A percentile compares a stretch with the other conserved stretches of the same genome.
phyloP scores from a whole-genome alignment of 345 rosid species.

The Acer campestre region DNA sequence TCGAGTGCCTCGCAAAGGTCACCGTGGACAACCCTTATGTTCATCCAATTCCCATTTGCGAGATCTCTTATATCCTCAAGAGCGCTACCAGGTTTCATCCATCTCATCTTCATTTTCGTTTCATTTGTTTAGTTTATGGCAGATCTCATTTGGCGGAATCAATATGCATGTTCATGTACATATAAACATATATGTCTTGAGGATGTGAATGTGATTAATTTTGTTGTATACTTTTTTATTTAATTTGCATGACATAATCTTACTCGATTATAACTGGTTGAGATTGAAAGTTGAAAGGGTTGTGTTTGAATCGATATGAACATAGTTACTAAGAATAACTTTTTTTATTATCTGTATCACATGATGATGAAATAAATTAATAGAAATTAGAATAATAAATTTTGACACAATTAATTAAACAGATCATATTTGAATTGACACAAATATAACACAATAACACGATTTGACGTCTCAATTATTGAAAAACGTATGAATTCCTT shows the following conservation, averaged over 20 bases:
- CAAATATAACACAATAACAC: no score
- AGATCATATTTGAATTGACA: background rate
- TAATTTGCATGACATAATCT: background rate
- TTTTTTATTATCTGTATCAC: no score
- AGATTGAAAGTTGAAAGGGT: no score
- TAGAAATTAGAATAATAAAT: no score
- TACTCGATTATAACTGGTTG: no score
- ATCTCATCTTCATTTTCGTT: background rate
- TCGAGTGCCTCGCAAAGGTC: constrained; percentile 70
- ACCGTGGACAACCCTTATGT: constrained; percentile 73
- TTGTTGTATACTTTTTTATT: no score
- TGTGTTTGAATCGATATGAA: no score
- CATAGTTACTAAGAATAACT: no score
- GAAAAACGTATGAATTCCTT: no score
- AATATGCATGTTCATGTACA: background rate
- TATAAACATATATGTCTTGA: background rate
- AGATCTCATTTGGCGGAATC: background rate
- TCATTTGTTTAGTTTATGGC: background rate
- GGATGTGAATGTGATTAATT: no score
- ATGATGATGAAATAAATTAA: no score
- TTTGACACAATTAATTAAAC: background rate
- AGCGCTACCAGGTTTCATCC: constrained; percentile 58
- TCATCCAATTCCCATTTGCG: constrained; percentile 74
- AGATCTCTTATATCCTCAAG: constrained; percentile 75
- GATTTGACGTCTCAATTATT: no score